Evolutionary conservation across 2,329 filamentous ascomycete species (phyloP), one percentile per base, ranked within the genome.

Genomic region (Eutypella sp.): DNA sequence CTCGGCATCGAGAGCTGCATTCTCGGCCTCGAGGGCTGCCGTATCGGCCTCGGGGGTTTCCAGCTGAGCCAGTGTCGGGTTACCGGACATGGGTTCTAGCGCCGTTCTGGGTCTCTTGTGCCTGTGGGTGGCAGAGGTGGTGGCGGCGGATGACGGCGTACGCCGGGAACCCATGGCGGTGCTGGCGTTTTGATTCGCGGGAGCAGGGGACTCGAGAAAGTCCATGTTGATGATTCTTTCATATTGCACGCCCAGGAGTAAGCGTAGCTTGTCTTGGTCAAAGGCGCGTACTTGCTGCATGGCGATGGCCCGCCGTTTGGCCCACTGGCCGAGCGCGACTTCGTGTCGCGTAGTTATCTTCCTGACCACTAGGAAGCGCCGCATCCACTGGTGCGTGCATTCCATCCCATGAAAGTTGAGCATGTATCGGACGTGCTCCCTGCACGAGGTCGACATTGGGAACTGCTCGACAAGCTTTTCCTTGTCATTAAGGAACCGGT

Each of bases 401-500:
- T 55, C 53, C 10, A 57, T 45, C 0, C 7, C 1, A 4, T 25
- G 34, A 0, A 1, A 1, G 13, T 58, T 47, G 3, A 63, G 49
- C 10, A 43, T 4, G 4, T 38, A 9, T 7, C 58, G 53, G 1
- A 65, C 11, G 42, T 65, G 60, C 1, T 16, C 20, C 3, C 61
- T 56, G 0, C 49, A 47, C 15, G 33, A 5, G 23, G 58, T 49
- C 13, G 22, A 45, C 9, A 58, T 31, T 9, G 45, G 0, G 31
- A 64, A 57, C 0, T 18, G 41, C 3, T 22, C 42, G 10, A 48
- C 36, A 1, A 11, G 24, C 13, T 46, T 8, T 4, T 38, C 16
- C 11, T 47, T 41, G 22, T 48, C 36, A 8, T 20, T 18, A 11
- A 67, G 59, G 47, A 67, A 67, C 0, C 1, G 5, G 41, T 60